Base-by-base conservation (phyloP, 345 rosid genomes). In the Fremontodendron californicum region DNA sequence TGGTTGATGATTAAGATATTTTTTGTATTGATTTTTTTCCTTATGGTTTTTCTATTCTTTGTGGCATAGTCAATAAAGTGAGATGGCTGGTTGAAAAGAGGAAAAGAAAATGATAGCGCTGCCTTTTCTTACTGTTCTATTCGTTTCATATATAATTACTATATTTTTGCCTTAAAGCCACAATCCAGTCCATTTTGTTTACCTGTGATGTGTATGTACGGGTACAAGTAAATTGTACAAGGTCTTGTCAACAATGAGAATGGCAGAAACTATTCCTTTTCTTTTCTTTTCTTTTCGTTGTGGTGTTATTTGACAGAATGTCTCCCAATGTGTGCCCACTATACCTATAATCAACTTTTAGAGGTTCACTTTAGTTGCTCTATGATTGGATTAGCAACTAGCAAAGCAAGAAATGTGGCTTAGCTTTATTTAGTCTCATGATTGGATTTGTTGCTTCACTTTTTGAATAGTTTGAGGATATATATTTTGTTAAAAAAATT, bases 1-100 rank as follows among this genome's bases (percentile, higher is more conserved):
- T 64, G 69, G 69, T 12, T 64, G 46, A 37, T 64, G 69, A 64
- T 64, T 27, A 64, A 64, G 69, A 64, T 64, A 37, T 64, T 64
- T 64, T 64, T 64, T 9, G 46, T 64, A 37, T 37, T 64, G 45
- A 64, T 64, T 4, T 37, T 35, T 64, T 64, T 64, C 69, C 69
- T 64, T 4, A 37, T 64, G 69, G 15, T 64, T 64, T 64, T 64
- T 27, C 69, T 64, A 19, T 64, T 64, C 69, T 64, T 64, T 64
- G 69, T 64, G 69, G 69, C 69, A 37, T 64, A 64, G 46, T 64
- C 61, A 9, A 64, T 9, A 35, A 18, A 64, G 69, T 19, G 46
- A 64, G 27, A 37, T 64, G 43, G 15, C 5, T 55, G 61, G 11
- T 33, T 33, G 35, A 33, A 33, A 33, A 33, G 35, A 33, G 29